A percentile compares a stretch with the other conserved stretches of the same genome.
Evolutionary conservation across 2,329 filamentous ascomycete genomes (phyloP).

Genomic region (Aureobasidium namibiae): DNA sequence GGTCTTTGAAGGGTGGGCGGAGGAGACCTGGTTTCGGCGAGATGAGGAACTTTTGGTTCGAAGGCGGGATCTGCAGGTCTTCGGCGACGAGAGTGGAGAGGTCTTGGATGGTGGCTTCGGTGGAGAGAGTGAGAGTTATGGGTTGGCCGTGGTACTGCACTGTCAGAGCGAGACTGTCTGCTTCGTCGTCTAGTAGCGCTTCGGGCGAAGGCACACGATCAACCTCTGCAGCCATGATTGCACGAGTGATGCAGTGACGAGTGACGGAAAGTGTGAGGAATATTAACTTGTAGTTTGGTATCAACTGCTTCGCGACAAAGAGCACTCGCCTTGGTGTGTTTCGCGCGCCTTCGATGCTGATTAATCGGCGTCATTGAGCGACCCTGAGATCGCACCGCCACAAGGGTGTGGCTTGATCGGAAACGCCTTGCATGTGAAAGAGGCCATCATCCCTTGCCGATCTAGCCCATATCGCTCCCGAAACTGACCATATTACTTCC

Average conservation of each 20-base stretch:
- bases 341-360: conserved; percentile 11
- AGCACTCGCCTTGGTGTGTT: background rate
- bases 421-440: conserved; percentile 3
- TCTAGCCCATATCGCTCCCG: no score
- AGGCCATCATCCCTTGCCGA: background rate
- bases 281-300: background rate
- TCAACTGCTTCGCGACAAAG: background rate
- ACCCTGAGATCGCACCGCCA: background rate
- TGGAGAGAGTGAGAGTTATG: conserved; percentile 39
- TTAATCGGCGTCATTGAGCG: conserved; percentile 6
- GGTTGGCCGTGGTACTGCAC: conserved; percentile 48
- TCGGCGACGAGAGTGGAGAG: conserved; percentile 52
- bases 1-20: conserved; percentile 56
- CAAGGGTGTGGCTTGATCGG: background rate
- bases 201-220: background rate
- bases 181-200: background rate
- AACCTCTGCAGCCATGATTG: background rate
- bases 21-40: conserved; percentile 57
- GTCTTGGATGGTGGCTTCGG: conserved; percentile 45
- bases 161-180: conserved; percentile 33
- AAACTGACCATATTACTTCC: background rate
- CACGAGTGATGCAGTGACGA: no score
- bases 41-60: conserved; percentile 61
- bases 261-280: background rate
- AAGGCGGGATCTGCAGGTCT: conserved; percentile 49